A percentile compares a stretch with the other conserved stretches of the same genome.
phyloP scores from a whole-genome alignment of 805 yeast species.

The Metschnikowia borealis region DNA sequence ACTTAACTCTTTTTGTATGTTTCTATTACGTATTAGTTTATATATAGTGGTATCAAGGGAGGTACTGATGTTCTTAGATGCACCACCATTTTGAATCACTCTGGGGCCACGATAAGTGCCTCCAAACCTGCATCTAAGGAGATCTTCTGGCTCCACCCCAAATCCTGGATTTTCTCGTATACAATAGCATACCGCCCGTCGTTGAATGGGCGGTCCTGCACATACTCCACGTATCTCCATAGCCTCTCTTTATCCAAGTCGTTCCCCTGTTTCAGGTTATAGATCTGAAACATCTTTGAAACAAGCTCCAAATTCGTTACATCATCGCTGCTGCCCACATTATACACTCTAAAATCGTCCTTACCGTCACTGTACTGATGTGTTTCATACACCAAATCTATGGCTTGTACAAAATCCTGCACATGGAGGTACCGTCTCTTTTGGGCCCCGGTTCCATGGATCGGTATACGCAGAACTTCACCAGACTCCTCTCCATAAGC shows the following conservation, averaged over 20 bases:
- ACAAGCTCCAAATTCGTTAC: conserved; percentile 20
- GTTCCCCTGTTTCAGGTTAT: neutral
- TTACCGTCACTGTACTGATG: too few species aligned
- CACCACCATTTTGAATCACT: neutral
- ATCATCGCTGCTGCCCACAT: conserved; percentile 16
- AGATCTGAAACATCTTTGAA: conserved; percentile 16
- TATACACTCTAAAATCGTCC: conserved; percentile 20
- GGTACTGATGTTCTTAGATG: too few species aligned
- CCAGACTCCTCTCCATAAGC: neutral
- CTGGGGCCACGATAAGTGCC: conserved; percentile 4
- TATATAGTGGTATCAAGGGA: too few species aligned
- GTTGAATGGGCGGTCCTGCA: conserved; percentile 32
- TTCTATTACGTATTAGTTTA: too few species aligned
- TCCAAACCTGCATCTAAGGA: conserved; percentile 21
- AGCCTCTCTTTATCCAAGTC: neutral
- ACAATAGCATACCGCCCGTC: conserved; percentile 28
- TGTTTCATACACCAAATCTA: conserved; percentile 25
- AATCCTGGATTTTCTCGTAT: conserved; percentile 18
- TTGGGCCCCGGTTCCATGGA: conserved; percentile 49
- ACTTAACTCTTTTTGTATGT: too few species aligned
- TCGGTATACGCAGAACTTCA: conserved; percentile 22
- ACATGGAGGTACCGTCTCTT: conserved; percentile 45
- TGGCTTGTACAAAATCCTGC: conserved; percentile 38
- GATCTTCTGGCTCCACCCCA: conserved; percentile 32
- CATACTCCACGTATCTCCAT: conserved; percentile 19